A percentile compares a stretch with the other conserved stretches of the same genome.
Evolutionary conservation across 768 basidiomycete genomes (phyloP).

Genomic region (Suillus lakei): DNA sequence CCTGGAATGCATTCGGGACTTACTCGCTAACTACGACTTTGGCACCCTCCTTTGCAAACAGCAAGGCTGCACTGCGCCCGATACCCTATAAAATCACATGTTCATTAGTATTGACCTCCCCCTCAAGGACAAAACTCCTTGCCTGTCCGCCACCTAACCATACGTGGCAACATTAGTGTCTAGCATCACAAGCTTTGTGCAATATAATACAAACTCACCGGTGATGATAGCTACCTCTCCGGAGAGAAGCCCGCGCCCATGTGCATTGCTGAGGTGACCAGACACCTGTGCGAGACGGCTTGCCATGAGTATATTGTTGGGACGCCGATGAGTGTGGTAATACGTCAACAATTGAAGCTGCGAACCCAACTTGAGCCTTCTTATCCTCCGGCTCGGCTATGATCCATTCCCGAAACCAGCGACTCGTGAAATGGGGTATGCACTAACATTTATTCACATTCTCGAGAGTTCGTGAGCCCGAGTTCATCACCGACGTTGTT

Average conservation of each 20-base stretch:
- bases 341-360: not conserved
- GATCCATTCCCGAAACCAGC: not conserved
- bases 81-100: conserved; percentile 59
- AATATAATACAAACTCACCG: conserved; percentile 47
- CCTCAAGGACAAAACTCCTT: conserved; percentile 6
- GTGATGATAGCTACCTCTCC: conserved; percentile 89
- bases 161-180: conserved; percentile 7
- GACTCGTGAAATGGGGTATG: not conserved
- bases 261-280: conserved; percentile 62
- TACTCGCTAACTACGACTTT: conserved; percentile 88
- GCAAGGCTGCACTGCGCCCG: conserved; percentile 71
- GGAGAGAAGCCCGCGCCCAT: conserved; percentile 60
- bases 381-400: conserved; percentile 2
- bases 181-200: not conserved
- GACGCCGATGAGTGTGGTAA: not conserved
- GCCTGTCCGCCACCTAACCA: conserved; percentile 76
- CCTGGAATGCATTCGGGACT: conserved; percentile 18
- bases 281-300: conserved; percentile 71
- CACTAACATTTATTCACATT: not conserved
- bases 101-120: not conserved
- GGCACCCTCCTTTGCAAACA: conserved; percentile 85
- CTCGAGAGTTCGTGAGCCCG: not conserved
- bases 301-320: conserved; percentile 44
- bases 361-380: not conserved
- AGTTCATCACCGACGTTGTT: not conserved